Conservation (phyloP, 2,329 filamentous ascomycete genomes). For the Plenodomus lindquistii region DNA sequence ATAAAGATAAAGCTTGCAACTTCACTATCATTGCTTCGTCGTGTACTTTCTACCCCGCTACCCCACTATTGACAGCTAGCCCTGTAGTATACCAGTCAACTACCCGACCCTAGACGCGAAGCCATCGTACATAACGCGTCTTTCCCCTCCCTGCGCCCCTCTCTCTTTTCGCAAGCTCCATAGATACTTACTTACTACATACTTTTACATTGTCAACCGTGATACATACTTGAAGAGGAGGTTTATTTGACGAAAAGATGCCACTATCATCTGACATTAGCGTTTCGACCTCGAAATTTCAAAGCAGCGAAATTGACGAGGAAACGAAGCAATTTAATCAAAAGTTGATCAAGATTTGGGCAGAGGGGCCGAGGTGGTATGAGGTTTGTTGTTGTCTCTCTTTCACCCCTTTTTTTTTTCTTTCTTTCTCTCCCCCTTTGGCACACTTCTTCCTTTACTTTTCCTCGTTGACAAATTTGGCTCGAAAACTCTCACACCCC, state of each 20-base stretch:
- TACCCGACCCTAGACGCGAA: neutral
- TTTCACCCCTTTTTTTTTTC: neutral
- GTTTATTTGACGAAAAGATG: conserved; percentile 27
- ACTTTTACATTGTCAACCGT: neutral
- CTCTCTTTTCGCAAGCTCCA: too few species aligned
- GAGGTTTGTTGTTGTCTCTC: conserved; percentile 45
- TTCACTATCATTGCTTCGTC: neutral
- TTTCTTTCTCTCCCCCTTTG: neutral
- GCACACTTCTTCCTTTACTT: neutral
- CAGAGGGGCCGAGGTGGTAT: conserved; percentile 55
- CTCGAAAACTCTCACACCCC: too few species aligned
- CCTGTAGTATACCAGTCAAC: too few species aligned
- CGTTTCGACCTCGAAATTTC: conserved; percentile 51
- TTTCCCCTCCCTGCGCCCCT: too few species aligned
- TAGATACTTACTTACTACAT: too few species aligned
- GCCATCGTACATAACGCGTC: neutral
- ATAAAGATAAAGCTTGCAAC: too few species aligned
- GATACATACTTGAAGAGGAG: neutral
- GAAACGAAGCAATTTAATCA: conserved; percentile 52
- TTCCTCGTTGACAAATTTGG: too few species aligned
- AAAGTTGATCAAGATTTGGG: conserved; percentile 48
- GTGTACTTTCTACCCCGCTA: conserved; percentile 3
- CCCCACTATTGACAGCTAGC: conserved; percentile 4
- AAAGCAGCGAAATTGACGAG: conserved; percentile 44
- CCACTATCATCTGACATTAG: conserved; percentile 45